Conservation (phyloP, 768 basidiomycete genomes). For the Boletus pseudo-olivaceus region DNA sequence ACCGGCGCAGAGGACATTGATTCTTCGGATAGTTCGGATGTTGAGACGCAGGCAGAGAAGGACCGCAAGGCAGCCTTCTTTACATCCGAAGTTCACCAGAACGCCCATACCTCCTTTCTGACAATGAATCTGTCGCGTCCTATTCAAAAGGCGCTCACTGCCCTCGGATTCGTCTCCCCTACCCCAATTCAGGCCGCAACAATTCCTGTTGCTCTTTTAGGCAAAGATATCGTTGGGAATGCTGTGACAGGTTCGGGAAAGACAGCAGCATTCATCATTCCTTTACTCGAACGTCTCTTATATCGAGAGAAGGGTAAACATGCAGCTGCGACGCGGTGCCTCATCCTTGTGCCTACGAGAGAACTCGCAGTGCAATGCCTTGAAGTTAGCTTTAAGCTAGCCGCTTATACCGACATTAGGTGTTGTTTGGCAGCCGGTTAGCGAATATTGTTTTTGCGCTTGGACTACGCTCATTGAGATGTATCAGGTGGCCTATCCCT, state of each 20-base stretch:
- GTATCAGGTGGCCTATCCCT: slow-evolving; percentile 82
- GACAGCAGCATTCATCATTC: slow-evolving; percentile 95
- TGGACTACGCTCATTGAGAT: slow-evolving; percentile 2
- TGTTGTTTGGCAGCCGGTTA: slow-evolving; percentile 91
- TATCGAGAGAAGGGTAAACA: slow-evolving; percentile 89
- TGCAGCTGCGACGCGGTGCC: slow-evolving; percentile 82
- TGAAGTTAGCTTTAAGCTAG: slow-evolving; percentile 84
- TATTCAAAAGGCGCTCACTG: slow-evolving; percentile 84
- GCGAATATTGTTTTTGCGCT: slow-evolving; percentile 12
- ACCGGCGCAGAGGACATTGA: slow-evolving; percentile 35
- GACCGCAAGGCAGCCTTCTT: slow-evolving; percentile 88
- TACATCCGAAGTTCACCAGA: slow-evolving; percentile 51
- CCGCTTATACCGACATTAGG: slow-evolving; percentile 82
- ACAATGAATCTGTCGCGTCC: slow-evolving; percentile 96
- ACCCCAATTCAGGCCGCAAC: slow-evolving; percentile 96
- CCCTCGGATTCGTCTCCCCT: slow-evolving; percentile 75
- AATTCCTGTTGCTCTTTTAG: slow-evolving; percentile 89
- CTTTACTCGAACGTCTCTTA: slow-evolving; percentile 86
- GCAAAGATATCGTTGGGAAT: slow-evolving; percentile 93
- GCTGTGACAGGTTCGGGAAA: slow-evolving; percentile 98
- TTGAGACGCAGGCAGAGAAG: slow-evolving; percentile 54
- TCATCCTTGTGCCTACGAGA: slow-evolving; percentile 90
- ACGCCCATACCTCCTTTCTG: slow-evolving; percentile 75
- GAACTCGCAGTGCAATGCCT: slow-evolving; percentile 96
- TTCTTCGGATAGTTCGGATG: slow-evolving; percentile 61